A percentile compares a stretch with the other conserved stretches of the same genome.
These are phyloP conservation scores for Trichoderma atroviride DNA, from an alignment of 2,329 filamentous ascomycete species.

Conservation along the genomic window DNA sequence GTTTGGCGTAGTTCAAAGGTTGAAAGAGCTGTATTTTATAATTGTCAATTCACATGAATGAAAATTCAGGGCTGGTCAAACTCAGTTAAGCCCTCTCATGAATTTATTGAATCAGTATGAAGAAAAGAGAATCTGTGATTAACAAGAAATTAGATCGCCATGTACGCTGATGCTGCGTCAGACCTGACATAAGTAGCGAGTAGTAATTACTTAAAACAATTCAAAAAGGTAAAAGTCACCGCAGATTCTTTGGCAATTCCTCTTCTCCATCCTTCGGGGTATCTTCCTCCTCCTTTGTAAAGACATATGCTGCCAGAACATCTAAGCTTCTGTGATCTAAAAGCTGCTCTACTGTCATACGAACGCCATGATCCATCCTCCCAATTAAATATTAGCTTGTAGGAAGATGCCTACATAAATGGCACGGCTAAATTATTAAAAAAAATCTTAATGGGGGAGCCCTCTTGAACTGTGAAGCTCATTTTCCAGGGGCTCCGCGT, in stretches of 20 bases:
- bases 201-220: constrained; percentile 1
- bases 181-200: constrained; percentile 1
- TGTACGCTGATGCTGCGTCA: constrained; percentile 2
- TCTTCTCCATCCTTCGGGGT: constrained; percentile 16
- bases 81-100: neutral
- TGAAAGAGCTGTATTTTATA: neutral
- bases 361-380: neutral
- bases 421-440: neutral
- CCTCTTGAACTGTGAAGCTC: neutral
- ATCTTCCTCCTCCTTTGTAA: constrained; percentile 15
- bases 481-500: constrained; percentile 33
- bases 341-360: neutral
- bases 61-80: neutral
- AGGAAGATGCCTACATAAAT: neutral
- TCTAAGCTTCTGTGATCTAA: neutral
- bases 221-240: constrained; percentile 1
- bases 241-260: constrained; percentile 7
- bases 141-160: neutral
- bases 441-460: neutral
- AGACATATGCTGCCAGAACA: constrained; percentile 5
- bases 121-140: neutral
- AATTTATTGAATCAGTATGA: neutral
- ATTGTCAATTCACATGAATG: neutral
- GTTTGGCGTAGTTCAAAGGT: neutral
- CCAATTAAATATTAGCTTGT: constrained; percentile 13